These are phyloP conservation scores for Cucurbita argyrosperma DNA, from an alignment of 306 rosid species.

Conservation along the genomic window DNA sequence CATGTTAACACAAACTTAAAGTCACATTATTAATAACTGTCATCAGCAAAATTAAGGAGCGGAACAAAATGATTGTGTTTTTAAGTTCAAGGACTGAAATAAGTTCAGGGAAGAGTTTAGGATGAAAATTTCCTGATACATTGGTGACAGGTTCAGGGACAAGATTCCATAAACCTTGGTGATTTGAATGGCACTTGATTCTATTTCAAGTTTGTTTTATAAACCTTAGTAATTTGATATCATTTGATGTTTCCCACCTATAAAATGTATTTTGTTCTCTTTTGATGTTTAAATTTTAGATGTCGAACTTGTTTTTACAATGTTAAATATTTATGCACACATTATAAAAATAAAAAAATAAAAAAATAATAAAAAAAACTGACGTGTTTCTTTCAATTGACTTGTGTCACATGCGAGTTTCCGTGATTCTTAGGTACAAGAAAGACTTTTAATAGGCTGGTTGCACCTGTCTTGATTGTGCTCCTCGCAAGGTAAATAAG, in stretches of 20 bases:
- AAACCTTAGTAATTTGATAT: background rate
- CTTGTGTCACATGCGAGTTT: background rate
- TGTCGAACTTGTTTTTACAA: background rate
- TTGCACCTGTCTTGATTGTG: slow-evolving; percentile 43
- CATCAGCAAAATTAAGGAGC: too few species aligned
- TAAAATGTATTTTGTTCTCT: background rate
- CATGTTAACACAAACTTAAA: background rate
- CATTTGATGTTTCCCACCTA: background rate
- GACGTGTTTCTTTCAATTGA: background rate
- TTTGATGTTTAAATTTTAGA: background rate
- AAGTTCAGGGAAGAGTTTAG: too few species aligned
- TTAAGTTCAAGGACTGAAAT: background rate
- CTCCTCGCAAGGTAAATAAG: slow-evolving; percentile 56
- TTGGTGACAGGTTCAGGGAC: background rate
- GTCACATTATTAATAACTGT: background rate
- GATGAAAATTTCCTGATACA: background rate
- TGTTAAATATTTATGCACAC: background rate
- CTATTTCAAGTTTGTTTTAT: background rate
- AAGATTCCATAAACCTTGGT: too few species aligned
- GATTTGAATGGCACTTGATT: background rate
- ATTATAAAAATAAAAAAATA: background rate
- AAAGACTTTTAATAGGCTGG: background rate
- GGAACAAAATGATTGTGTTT: background rate
- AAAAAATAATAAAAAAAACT: background rate
- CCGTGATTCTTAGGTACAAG: background rate